Base-by-base conservation (phyloP, 306 rosid genomes). In the Notholithocarpus densiflorus region DNA sequence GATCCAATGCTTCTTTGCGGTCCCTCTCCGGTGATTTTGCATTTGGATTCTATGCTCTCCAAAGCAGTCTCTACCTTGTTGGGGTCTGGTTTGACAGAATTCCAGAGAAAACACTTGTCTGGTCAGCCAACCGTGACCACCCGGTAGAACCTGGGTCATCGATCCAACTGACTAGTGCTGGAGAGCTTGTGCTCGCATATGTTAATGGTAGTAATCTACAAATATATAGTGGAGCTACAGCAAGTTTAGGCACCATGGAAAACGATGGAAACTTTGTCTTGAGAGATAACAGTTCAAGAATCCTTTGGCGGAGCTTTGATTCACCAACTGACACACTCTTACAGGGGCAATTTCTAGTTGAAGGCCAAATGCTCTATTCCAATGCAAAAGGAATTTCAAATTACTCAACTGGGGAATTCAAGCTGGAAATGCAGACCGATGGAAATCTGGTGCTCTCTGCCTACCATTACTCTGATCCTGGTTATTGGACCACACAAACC, bases 31-130 rank as follows among this genome's bases (percentile, higher is more conserved):
- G 76, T 14, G 85, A 85, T 45, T 85, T 78, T 54, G 85, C 82
- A 71, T 85, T 84, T 23, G 88, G 83, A 75, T 85, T 85, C 81
- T 18, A 70, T 40, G 48, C 0, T 55, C 51, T 81, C 59, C 29
- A 61, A 23, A 53, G 10, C 4, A 80, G 64, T 62, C 77, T 77
- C 53, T 81, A 68, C 31, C 73, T 85, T 53, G 37, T 15, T 1
- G 83, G 81, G 75, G 81, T 78, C 64, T 81, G 88, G 88, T 85
- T 70, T 40, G 83, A 59, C 0, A 84, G 65, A 10, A 85, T 81
- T 72, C 72, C 20, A 14, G 75, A 81, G 21, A 74, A 15, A 84
- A 85, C 85, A 24, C 72, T 81, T 0, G 88, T 75, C 23, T 85
- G 88, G 88, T 78, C 60, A n/a, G 24, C 60, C 60, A 19, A 85